Conservation (phyloP, 176 grass and related monocot species). For the Carex pumila region DNA sequence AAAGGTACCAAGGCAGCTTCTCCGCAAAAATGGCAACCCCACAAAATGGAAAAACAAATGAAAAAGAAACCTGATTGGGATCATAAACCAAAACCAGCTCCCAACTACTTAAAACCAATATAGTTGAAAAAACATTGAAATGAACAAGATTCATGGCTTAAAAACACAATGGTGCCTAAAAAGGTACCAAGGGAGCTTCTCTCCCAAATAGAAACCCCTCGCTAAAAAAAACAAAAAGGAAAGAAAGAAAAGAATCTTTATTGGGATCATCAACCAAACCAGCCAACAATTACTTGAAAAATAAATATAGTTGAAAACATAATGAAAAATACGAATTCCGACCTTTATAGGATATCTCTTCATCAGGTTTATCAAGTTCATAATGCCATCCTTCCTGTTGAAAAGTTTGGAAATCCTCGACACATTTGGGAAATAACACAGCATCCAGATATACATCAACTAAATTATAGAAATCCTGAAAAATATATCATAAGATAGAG, state of each 20-base stretch:
- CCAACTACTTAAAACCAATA: background rate
- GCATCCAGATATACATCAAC: slow-evolving; percentile 98
- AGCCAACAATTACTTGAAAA: background rate
- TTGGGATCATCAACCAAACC: background rate
- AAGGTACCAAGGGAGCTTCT: background rate
- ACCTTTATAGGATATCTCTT: slow-evolving; percentile 99
- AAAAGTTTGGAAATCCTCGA: slow-evolving; percentile 94
- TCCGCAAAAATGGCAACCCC: background rate
- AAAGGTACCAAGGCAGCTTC: background rate
- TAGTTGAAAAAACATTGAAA: background rate
- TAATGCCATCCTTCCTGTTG: slow-evolving; percentile 99
- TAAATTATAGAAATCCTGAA: slow-evolving; percentile 99
- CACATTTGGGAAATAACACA: slow-evolving; percentile 91
- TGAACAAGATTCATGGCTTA: background rate
- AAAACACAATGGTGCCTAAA: background rate
- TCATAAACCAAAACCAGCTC: background rate
- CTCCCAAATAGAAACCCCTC: background rate
- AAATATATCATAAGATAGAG: slow-evolving; percentile 7
- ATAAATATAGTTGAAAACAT: background rate
- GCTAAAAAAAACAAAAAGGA: background rate
- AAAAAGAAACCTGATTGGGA: background rate
- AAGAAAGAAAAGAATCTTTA: background rate
- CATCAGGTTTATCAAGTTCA: slow-evolving; percentile 79
- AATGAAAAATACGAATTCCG: slow-evolving; percentile 16
- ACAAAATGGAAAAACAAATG: background rate